Evolutionary conservation across 495 filamentous ascomycete genomes (phyloP), one percentile per base, ranked within the genome.

Genomic region (Penicillium lividum): DNA sequence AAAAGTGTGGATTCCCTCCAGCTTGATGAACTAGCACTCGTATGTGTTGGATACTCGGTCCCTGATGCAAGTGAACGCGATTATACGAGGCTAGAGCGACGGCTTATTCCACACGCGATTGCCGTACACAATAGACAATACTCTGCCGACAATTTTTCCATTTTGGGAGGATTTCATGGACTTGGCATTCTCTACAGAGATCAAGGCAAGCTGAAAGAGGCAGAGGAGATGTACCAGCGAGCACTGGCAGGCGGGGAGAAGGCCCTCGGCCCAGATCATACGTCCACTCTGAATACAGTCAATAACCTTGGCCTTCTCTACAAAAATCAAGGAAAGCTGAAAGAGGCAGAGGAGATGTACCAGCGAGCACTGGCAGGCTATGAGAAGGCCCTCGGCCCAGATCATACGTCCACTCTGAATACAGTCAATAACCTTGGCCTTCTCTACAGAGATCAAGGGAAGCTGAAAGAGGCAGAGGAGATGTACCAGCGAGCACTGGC

Each of bases 21-120:
- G 44, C 58, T 73, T 11, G 25, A 54, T 52, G 56, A 62, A 51
- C 56, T 73, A 8, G 68, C 62, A 55, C 36, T 68, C 3, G 52
- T 62, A 58, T 64, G 54, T 28, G 57, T 76, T 61, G 70, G 66
- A 29, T 68, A 58, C 57, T 50, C 31, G 36, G 65, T 67, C 8
- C 68, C 68, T 31, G 53, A 30, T 36, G 7, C 50, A 18, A 56
- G 64, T 54, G 52, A 48, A 30, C 34, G 44, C 51, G 53, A 67
- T 46, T 72, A 66, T 61, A 68, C 68, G 53, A 38, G 60, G 22
- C 49, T 68, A 29, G 62, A 76, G 59, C 71, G 57, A 56, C 69
- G 75, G 50, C 69, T 75, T 59, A 60, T 77, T 54, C 67, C 67
- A 59, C 75, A 78, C 63, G 72, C 72, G 57, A 62, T 65, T 56